Evolutionary conservation across 108 stramenopile species (phyloP), one percentile per base, ranked within the genome.

Genomic region (Aurantiochytrium sp.): DNA sequence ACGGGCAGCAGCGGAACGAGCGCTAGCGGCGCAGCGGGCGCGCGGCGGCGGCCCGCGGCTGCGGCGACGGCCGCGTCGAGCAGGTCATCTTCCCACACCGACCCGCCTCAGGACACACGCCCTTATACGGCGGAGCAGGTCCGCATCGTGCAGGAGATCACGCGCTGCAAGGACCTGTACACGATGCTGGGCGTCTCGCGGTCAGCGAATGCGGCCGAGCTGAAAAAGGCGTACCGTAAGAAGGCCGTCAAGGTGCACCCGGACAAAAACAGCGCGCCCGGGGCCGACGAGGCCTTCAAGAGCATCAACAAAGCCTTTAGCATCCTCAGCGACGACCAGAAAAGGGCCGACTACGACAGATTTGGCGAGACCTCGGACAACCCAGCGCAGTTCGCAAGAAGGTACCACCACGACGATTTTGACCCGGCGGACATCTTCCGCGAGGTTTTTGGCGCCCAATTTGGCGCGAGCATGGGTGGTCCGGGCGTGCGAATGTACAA

Each of bases 151-250:
- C 39, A 48, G 39, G 45, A 48, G 32, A 81, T 81, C 2, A 81
- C 39, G n/a, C 42, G 42, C 39, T 81, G 73, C 73, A 81, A 81
- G 45, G 87, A 87, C 86, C 50, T 69, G 4, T 87, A 87, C 69
- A n/a, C n/a, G 32, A 59, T 87, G 39, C 87, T 87, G 30, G 87
- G 87, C 34, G 4, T 87, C 32, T 15, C 27, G 21, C 39, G 69
- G 4, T 10, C 22, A 12, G 87, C 87, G 21, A 17, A 12, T 6
- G 55, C 24, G 8, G 87, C 45, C 48, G 32, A 68, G 19, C 2
- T 87, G 31, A 87, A 87, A 37, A 69, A 68, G 69, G 87, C 87
- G 15, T 87, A 87, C 69, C 59, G 87, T 6, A 87, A 87, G 41
- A 24, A 22, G 27, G 87, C 87, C 15, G 17, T 68, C 32, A 68